These are phyloP conservation scores for Tylopilus intermedius DNA, from an alignment of 768 basidiomycete genomes.

Conservation along the genomic window DNA sequence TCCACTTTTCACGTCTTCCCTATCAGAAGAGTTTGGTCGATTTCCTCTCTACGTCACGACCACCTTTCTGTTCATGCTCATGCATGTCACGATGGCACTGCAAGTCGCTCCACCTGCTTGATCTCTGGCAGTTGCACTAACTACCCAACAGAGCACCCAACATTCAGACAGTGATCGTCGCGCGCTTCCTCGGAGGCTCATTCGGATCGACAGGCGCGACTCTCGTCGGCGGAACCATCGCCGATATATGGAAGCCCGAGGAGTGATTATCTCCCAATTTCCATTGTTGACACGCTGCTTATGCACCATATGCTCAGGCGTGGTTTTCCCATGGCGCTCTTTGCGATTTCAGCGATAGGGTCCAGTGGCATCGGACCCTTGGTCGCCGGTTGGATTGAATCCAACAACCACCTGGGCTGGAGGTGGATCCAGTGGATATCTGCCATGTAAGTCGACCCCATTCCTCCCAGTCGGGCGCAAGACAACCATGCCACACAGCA, in stretches of 20 bases:
- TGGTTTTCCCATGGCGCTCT: slow-evolving; percentile 74
- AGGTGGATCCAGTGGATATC: slow-evolving; percentile 85
- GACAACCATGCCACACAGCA: slow-evolving; percentile 31
- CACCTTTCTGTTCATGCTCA: slow-evolving; percentile 43
- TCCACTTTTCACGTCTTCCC: slow-evolving; percentile 61
- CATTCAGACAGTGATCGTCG: slow-evolving; percentile 60
- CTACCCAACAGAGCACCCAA: slow-evolving; percentile 32
- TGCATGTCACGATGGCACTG: slow-evolving; percentile 41
- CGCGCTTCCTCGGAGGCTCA: slow-evolving; percentile 59
- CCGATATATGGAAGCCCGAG: slow-evolving; percentile 61
- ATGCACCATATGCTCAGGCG: slow-evolving; percentile 44
- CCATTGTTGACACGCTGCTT: slow-evolving; percentile 2
- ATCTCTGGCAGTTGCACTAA: slow-evolving; percentile 4
- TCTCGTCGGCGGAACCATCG: slow-evolving; percentile 71
- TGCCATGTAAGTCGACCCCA: slow-evolving; percentile 43
- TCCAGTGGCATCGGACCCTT: slow-evolving; percentile 64
- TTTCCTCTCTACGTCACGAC: slow-evolving; percentile 55
- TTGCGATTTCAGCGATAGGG: slow-evolving; percentile 54
- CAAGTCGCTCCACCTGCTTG: slow-evolving; percentile 5
- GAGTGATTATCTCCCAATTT: slow-evolving; percentile 40
- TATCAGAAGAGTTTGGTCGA: slow-evolving; percentile 71
- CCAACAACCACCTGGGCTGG: slow-evolving; percentile 56
- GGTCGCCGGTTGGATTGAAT: slow-evolving; percentile 62
- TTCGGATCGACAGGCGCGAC: slow-evolving; percentile 68
- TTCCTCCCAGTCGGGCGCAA: neutral